Base-by-base conservation (phyloP, 2,329 filamentous ascomycete genomes). In the Rutstroemia sp. region DNA sequence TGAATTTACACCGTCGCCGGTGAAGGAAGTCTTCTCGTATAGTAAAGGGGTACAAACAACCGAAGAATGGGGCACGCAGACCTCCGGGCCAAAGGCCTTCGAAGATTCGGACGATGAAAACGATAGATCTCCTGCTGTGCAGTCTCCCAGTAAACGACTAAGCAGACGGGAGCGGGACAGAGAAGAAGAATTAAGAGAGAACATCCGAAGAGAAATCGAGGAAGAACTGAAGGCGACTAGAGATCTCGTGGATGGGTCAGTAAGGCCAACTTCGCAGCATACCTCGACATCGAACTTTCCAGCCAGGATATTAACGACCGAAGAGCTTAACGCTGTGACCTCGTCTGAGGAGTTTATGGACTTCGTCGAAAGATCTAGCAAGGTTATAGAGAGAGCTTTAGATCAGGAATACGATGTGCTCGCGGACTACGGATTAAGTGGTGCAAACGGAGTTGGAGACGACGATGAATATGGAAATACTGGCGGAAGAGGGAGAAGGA, bases 321-420 rank as follows among this genome's bases (percentile, higher is more conserved):
- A 97, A 65, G 95, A 99, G 70, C 76, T 96, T 41, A 84, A 88
- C 63, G 94, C 92, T 5, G 91, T 97, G 25, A 94, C 90, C 23
- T 88, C 88, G 54, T 96, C 92, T 0, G 85, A 92, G 30, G 94
- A 97, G 51, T 99, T 99, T 69, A 79, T 94, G 59, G 90, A 95
- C 65, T 99, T 99, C 68, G 84, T 99, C 30, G 94, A 99, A 67
- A 83, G 90, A 64, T 96, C 92, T 21, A 95, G 90, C 56, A 99
- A 97, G 73, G 92, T 99, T 49, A 92, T 99, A 64, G 94, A 99
- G 74, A 84, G 94, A 67, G 92, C 94, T 5, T 76, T 99, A 61
- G 94, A 97, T 67, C 87, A 96, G 68, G 90, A 96, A 67, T 99
- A 97, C 70, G 94, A 99, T 70, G 89, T 99, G 59, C 77, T 99